Evolutionary conservation across 192 early-diverging fungal genomes (phyloP), one percentile per base, ranked within the genome.

Genomic region (Umbelopsis isabellina): DNA sequence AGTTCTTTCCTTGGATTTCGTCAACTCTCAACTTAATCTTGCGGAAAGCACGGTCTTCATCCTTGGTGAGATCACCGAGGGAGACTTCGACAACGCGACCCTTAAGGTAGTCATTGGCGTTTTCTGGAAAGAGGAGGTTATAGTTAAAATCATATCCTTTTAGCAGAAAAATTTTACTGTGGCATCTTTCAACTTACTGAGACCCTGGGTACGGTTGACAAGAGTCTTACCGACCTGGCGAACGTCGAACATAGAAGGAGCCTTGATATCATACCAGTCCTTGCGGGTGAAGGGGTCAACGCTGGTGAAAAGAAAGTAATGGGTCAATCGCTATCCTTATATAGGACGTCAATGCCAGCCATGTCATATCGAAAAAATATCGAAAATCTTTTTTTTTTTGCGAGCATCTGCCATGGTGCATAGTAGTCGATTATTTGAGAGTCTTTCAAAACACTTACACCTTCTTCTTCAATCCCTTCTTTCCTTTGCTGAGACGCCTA

Each of bases 261-360:
- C 98, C 88, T 97, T 97, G 88, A 99, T 90, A 80, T 97, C 96
- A 83, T 98, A 99, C 98, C 98, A 99, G 85, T 99, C 98, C 90
- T 99, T 99, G 75, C 98, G 93, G 88, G 93, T 93, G 92, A 98
- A 99, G 85, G 98, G 97, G 85, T 99, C 98, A 81, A 98, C 89
- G 82, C 92, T 95, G 80, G 72, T 73, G 21, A 55, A 41, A 46
- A 46, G 65, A n/a, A 45, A 44, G 1, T 5, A 66, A 55, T 25
- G 5, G 37, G 18, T 49, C 23, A 66, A 18, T 30, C 4, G 8
- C 2, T 6, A 18, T 33, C 15, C 27, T 18, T 35, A 61, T 27
- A 15, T 2, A 61, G 37, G 33, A 4, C 6, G 25, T 35, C 1
- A 35, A 33, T 20, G 25, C 30, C 2, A 35, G 52, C 20, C 55